These are phyloP conservation scores for Cyclotella choctawhatcheeana DNA, from an alignment of 108 stramenopile species.

Conservation along the genomic window DNA sequence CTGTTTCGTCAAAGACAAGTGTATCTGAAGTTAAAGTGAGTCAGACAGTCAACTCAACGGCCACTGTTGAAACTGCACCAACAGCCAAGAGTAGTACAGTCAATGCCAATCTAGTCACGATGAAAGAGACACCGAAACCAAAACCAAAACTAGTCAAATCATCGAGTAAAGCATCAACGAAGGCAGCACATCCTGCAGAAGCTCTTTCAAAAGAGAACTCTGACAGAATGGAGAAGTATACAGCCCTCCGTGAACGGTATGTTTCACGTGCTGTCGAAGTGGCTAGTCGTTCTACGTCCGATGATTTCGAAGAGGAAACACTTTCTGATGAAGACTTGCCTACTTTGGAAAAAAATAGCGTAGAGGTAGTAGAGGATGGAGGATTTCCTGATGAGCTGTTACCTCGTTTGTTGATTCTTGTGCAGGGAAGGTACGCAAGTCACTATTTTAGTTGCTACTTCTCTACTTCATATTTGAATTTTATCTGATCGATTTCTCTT, in stretches of 20 bases:
- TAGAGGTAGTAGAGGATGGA: slow-evolving; percentile 38
- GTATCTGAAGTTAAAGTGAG: not conserved
- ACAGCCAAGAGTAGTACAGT: not conserved
- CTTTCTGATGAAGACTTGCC: slow-evolving; percentile 21
- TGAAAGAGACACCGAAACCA: not conserved
- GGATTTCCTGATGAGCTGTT: slow-evolving; percentile 60
- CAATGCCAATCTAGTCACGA: not conserved
- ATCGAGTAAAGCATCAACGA: slow-evolving; percentile 1
- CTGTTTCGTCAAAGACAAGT: slow-evolving; percentile 3
- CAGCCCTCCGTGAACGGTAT: slow-evolving; percentile 30
- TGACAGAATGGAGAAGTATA: slow-evolving; percentile 21
- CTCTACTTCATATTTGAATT: not conserved
- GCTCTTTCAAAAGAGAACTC: slow-evolving; percentile 28
- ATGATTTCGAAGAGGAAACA: slow-evolving; percentile 40
- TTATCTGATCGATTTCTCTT: not conserved
- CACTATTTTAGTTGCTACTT: not conserved
- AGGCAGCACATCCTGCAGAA: not conserved
- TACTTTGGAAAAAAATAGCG: slow-evolving; percentile 25
- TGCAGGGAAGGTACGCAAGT: slow-evolving; percentile 65
- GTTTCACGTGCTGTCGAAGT: slow-evolving; percentile 37
- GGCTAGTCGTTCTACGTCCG: slow-evolving; percentile 29
- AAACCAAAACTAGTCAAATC: not conserved
- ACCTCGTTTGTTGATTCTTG: slow-evolving; percentile 51
- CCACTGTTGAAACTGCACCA: not conserved
- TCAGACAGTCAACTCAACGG: not conserved